A percentile compares a stretch with the other conserved stretches of the same genome.
Evolutionary conservation across 371 early-diverging fungal genomes (phyloP).

Genomic region (Thermomucor indicae-seudaticae): DNA sequence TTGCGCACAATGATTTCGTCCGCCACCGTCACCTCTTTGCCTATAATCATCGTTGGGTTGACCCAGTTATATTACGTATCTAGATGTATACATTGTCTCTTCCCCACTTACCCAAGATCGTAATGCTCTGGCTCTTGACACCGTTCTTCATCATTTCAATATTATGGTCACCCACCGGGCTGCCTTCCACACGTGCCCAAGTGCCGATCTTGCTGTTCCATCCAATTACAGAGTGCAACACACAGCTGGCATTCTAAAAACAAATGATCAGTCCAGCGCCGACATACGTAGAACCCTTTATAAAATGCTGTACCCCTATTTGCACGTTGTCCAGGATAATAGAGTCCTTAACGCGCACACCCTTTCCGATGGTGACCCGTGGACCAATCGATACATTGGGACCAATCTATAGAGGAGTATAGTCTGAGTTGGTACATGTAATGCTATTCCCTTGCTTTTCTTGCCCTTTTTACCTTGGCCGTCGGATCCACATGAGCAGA

Average conservation of each 20-base stretch:
- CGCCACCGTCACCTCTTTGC: slow-evolving; percentile 83
- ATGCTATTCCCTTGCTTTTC: background rate
- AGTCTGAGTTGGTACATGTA: background rate
- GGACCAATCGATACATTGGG: slow-evolving; percentile 96
- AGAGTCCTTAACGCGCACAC: slow-evolving; percentile 93
- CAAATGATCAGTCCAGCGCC: slow-evolving; percentile 25
- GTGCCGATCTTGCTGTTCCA: slow-evolving; percentile 92
- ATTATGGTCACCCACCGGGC: slow-evolving; percentile 58
- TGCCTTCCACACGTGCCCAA: slow-evolving; percentile 94
- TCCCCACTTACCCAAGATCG: slow-evolving; percentile 86
- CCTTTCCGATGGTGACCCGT: slow-evolving; percentile 89
- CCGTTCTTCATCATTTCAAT: slow-evolving; percentile 80
- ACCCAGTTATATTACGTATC: no score
- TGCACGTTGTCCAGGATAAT: slow-evolving; percentile 94
- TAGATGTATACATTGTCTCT: no score
- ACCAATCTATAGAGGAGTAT: slow-evolving; percentile 61
- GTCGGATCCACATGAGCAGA: slow-evolving; percentile 90
- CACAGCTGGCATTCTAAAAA: slow-evolving; percentile 56
- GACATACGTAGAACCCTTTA: slow-evolving; percentile 4
- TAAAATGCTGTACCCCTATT: slow-evolving; percentile 67
- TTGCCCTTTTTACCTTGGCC: slow-evolving; percentile 62
- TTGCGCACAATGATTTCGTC: slow-evolving; percentile 93
- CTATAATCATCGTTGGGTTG: slow-evolving; percentile 48
- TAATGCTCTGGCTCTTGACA: slow-evolving; percentile 86
- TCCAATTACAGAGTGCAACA: slow-evolving; percentile 93